Base-by-base conservation (phyloP, 1,284 basidiomycete genomes). In the Grifola frondosa region DNA sequence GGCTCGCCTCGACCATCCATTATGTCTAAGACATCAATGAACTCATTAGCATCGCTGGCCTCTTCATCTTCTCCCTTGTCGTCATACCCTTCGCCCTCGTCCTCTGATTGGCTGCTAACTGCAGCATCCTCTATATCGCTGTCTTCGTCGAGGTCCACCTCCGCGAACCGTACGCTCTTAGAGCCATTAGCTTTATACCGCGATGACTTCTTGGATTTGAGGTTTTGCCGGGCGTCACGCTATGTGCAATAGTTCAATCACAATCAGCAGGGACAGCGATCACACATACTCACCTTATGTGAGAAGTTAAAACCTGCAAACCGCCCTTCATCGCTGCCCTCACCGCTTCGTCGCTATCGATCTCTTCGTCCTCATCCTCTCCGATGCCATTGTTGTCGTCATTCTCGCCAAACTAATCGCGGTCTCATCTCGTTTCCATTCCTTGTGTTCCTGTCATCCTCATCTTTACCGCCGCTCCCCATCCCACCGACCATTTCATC, bases 331-430 rank as follows among this genome's bases (percentile, higher is more conserved):
- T 93, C 91, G 54, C 80, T 84, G 54, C 90, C 88, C 50, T 88
- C 87, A 90, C 89, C 0, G 88, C 88, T 48, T 69, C 84, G 56
- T 89, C 88, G 54, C 82, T 86, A 47, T 88, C 84, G 40, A 90
- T 77, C 49, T 89, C 88, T 55, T 90, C 88, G 51, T 90, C 87
- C 47, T 90, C 88, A 3, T 74, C 84, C 37, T 59, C 54, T 17
- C 70, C 80, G 40, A 88, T 70, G 43, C 58, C 63, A 41, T 78
- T 77, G 29, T 79, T 75, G n/a, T 81, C 78, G 6, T 69, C 74
- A 30, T 70, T 66, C 54, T 83, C 80, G 10, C 77, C 81, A 37
- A n/a, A 85, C 72, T 37, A 88, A 59, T 45, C 77, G 69, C 8
- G 81, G 75, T 34, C 67, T 64, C 69, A 44, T 37, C 61, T 61